A percentile compares a stretch with the other conserved stretches of the same genome.
These are phyloP conservation scores for Microcyclospora tardicrescens DNA, from an alignment of 2,329 filamentous ascomycete genomes.

Conservation along the genomic window DNA sequence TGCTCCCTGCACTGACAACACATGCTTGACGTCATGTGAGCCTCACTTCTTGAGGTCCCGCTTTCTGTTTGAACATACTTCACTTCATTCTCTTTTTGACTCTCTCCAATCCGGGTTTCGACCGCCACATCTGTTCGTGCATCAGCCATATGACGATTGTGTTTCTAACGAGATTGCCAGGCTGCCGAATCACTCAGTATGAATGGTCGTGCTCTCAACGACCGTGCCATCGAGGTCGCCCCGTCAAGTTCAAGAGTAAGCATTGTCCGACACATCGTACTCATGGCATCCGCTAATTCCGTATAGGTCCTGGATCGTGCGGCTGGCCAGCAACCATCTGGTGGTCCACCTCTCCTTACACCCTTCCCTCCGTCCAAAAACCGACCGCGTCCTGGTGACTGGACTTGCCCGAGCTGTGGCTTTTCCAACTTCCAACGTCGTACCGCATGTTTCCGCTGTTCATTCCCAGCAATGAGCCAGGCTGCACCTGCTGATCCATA, in stretches of 20 bases:
- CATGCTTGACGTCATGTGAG: conserved; percentile 1
- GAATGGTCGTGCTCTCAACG: conserved; percentile 95
- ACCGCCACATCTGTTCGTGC: no score
- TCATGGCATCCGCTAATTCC: neutral
- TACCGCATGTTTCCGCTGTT: conserved; percentile 97
- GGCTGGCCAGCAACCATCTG: conserved; percentile 45
- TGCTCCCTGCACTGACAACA: no score
- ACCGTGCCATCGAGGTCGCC: conserved; percentile 97
- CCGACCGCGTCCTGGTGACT: conserved; percentile 88
- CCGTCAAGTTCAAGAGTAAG: conserved; percentile 77
- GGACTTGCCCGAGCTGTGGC: conserved; percentile 96
- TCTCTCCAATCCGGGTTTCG: no score
- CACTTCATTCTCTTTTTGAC: no score
- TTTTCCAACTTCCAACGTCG: conserved; percentile 99
- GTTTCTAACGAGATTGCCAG: conserved; percentile 32
- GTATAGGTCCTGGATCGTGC: conserved; percentile 68
- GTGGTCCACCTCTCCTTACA: conserved; percentile 55
- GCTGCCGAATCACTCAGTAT: conserved; percentile 96
- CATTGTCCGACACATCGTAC: no score
- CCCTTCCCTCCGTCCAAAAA: conserved; percentile 99
- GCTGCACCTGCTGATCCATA: conserved; percentile 46
- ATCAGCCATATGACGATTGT: no score
- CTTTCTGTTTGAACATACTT: neutral
- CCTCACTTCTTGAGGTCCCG: conserved; percentile 2
- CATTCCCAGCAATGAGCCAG: conserved; percentile 81